Percentiles rank a stretch among this genome's conserved stretches.
Conservation (phyloP, 352 stramenopile species). For the Phytophthora pisi region DNA sequence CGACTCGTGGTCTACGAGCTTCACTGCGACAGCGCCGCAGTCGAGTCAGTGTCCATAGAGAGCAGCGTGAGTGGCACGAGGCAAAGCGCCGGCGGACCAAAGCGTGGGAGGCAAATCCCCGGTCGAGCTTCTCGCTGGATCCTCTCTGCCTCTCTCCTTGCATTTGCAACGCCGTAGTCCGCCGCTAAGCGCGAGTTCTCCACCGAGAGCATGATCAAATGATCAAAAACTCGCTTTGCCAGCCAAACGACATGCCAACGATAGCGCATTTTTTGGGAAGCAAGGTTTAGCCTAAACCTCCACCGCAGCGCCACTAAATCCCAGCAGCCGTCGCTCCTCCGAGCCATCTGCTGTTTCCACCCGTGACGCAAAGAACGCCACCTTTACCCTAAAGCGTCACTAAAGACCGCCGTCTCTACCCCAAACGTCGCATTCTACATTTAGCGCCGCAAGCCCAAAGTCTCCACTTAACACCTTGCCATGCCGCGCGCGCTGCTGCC, state of each 20-base stretch:
- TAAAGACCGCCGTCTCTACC: slow-evolving; percentile 3
- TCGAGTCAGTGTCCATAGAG: neutral
- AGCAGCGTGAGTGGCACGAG: neutral
- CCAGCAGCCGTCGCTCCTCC: slow-evolving; percentile 8
- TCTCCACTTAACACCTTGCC: neutral
- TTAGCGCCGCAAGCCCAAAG: slow-evolving; percentile 10
- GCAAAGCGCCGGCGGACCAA: neutral
- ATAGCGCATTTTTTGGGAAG: too few relatives aligned
- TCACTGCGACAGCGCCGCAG: neutral
- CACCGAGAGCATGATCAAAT: slow-evolving; percentile 1
- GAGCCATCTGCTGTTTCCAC: slow-evolving; percentile 23
- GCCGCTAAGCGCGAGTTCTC: neutral
- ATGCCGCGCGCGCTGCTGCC: slow-evolving; percentile 26
- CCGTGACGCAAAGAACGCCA: slow-evolving; percentile 7
- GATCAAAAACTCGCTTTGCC: neutral
- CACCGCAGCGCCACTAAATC: slow-evolving; percentile 16
- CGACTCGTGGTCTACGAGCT: too few relatives aligned
- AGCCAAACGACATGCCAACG: slow-evolving; percentile 3
- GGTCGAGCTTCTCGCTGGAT: neutral
- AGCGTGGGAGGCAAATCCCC: neutral
- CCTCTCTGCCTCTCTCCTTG: neutral
- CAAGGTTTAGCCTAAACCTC: neutral
- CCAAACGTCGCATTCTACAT: slow-evolving; percentile 18
- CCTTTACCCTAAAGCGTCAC: slow-evolving; percentile 9
- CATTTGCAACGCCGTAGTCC: neutral